phyloP scores from a whole-genome alignment of 305 asterid species.

The Fraxinus sp. region DNA sequence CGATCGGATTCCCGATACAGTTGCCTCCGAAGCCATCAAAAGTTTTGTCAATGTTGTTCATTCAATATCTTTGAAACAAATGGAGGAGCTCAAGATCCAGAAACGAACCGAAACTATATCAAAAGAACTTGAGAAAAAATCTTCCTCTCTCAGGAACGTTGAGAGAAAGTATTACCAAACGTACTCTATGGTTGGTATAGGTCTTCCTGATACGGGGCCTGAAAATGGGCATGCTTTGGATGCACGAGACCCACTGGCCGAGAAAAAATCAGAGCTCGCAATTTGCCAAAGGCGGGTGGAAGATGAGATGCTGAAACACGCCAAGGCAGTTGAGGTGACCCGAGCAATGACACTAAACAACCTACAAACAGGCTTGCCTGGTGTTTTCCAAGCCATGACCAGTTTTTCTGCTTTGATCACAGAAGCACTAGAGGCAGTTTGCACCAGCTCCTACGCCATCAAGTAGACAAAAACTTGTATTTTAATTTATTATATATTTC shows the following conservation, averaged over 20 bases:
- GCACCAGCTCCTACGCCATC: constrained; percentile 76
- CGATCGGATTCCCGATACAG: constrained; percentile 83
- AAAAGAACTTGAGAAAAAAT: constrained; percentile 88
- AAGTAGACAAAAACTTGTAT: constrained; percentile 28
- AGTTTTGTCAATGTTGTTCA: constrained; percentile 87
- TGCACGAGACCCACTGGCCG: constrained; percentile 81
- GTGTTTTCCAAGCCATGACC: constrained; percentile 95
- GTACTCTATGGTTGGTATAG: constrained; percentile 78
- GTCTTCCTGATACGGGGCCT: constrained; percentile 64
- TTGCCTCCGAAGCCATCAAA: constrained; percentile 92
- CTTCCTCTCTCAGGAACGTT: constrained; percentile 66
- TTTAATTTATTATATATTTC: constrained; percentile 10
- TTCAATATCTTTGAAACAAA: constrained; percentile 67
- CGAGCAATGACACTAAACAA: constrained; percentile 91
- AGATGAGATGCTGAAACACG: constrained; percentile 80
- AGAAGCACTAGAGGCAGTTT: constrained; percentile 75
- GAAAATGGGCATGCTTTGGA: constrained; percentile 59
- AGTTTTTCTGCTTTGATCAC: constrained; percentile 79
- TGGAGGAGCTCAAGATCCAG: constrained; percentile 79
- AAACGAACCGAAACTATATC: constrained; percentile 64
- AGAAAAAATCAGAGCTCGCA: constrained; percentile 82
- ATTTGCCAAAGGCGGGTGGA: constrained; percentile 76
- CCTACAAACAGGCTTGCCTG: constrained; percentile 93
- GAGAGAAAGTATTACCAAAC: constrained; percentile 84
- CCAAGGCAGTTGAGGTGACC: constrained; percentile 87